Conservation (phyloP, 768 basidiomycete genomes). For the Pleurotus citrinopileatus region DNA sequence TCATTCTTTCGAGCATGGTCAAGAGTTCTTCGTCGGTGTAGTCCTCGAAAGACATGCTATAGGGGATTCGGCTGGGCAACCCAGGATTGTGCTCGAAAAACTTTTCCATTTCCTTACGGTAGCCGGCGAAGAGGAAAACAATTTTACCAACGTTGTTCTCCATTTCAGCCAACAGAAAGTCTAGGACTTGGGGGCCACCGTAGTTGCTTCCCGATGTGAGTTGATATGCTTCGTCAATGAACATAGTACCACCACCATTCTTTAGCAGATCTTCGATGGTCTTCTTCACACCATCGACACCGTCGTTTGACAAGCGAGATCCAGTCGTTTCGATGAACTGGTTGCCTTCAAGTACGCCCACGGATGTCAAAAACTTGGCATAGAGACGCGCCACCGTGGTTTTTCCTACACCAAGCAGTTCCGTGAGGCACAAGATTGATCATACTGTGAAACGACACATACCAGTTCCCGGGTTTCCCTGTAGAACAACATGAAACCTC, state of each 20-base stretch:
- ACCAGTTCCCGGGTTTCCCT: conserved; percentile 80
- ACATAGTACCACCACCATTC: conserved; percentile 62
- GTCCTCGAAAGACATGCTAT: conserved; percentile 55
- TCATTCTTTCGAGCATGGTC: conserved; percentile 46
- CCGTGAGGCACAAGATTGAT: neutral
- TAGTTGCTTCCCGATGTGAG: conserved; percentile 46
- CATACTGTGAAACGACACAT: conserved; percentile 12
- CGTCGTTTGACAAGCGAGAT: conserved; percentile 53
- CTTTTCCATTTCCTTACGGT: conserved; percentile 69
- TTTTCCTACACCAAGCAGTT: conserved; percentile 45
- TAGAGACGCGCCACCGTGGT: conserved; percentile 68
- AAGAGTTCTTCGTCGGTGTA: conserved; percentile 58
- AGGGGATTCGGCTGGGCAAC: conserved; percentile 64
- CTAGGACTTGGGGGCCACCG: conserved; percentile 57
- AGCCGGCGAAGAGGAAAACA: conserved; percentile 71
- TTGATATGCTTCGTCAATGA: conserved; percentile 74
- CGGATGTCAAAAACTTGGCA: conserved; percentile 56
- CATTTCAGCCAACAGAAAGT: conserved; percentile 73
- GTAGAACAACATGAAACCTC: conserved; percentile 57
- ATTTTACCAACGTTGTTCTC: conserved; percentile 63
- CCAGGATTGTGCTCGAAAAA: conserved; percentile 80
- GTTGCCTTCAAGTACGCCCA: conserved; percentile 49
- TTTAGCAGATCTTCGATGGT: conserved; percentile 41
- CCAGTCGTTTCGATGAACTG: conserved; percentile 65
- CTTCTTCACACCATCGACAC: conserved; percentile 50